A percentile compares a stretch with the other conserved stretches of the same genome.
phyloP scores from a whole-genome alignment of 805 yeast genomes.

The Suhomyces sp. region DNA sequence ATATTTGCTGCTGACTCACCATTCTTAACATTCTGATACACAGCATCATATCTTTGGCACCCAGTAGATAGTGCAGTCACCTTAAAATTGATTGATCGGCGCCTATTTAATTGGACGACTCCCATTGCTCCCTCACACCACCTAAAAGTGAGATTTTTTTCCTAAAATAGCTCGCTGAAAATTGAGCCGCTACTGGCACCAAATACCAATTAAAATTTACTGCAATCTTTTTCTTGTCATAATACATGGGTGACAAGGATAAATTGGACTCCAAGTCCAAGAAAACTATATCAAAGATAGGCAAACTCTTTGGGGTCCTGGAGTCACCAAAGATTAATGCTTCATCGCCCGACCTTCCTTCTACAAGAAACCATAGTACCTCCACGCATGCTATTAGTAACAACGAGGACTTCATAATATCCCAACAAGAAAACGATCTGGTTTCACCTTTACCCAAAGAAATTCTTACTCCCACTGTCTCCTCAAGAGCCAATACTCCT shows the following conservation, averaged over 20 bases:
- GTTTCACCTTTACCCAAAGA: slow-evolving; percentile 12
- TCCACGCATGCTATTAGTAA: not conserved
- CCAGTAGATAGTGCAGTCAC: not conserved
- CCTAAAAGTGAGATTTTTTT: not conserved
- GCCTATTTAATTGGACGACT: not conserved
- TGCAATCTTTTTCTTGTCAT: not conserved
- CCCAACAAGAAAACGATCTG: slow-evolving; percentile 7
- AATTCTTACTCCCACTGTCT: not conserved
- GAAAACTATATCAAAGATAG: slow-evolving; percentile 21
- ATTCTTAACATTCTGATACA: not conserved
- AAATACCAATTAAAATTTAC: not conserved
- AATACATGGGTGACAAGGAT: slow-evolving; percentile 1
- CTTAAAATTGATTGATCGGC: not conserved
- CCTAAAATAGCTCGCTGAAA: not conserved
- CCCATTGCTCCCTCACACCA: not conserved
- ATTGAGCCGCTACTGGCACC: not conserved
- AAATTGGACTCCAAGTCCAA: slow-evolving; percentile 19
- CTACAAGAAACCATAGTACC: not conserved
- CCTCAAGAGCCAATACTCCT: slow-evolving; percentile 9
- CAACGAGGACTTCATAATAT: slow-evolving; percentile 4
- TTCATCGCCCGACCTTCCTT: slow-evolving; percentile 2
- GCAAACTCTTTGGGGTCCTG: slow-evolving; percentile 26
- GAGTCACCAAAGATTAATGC: not conserved
- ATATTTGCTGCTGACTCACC: not conserved
- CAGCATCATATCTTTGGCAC: not conserved